Evolutionary conservation across 2,329 filamentous ascomycete species (phyloP), one percentile per base, ranked within the genome.

Genomic region (Fusarium phyllophilum): DNA sequence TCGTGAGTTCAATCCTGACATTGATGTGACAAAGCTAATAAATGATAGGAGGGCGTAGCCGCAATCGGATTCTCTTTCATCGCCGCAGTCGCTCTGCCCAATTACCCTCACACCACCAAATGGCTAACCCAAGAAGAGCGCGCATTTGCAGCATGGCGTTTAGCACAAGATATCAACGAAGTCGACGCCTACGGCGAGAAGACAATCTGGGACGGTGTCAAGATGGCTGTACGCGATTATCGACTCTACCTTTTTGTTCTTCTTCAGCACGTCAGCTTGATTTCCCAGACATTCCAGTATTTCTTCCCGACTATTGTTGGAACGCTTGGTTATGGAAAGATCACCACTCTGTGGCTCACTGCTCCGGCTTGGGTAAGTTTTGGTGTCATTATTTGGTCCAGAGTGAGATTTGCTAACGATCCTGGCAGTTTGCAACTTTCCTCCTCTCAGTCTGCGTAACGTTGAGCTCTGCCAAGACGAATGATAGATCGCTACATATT

Each of bases 291-390:
- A 3, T 91, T 91, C 75, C 88, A 90, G 51, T 91, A 91, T 77
- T 91, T 91, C 82, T 92, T 92, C 80, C 90, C 90, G 0, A 89
- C 86, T 0, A 90, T 92, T 45, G 88, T 92, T 3, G 85, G 89
- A 48, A 91, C 89, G 0, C 84, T 92, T 0, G 88, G 89, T 0
- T 92, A 89, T 78, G 83, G 84, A 13, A 85, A 81, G 31, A 86
- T 89, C 51, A 81, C 84, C 20, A 90, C 89, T 0, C 82, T 91
- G 1, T 85, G 89, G 61, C 82, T 90, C n/a, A 90, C 89, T 3
- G 87, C 84, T 1, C 87, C 88, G 0, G 87, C 88, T 0, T 91
- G 89, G 89, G 83, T 85, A 67, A 54, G 79, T 76, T n/a, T n/a
- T n/a, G n/a, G n/a, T n/a, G n/a, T n/a, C n/a, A n/a, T n/a, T n/a